Base-by-base conservation (phyloP, 2,329 filamentous ascomycete genomes). In the Botryotinia globosa region DNA sequence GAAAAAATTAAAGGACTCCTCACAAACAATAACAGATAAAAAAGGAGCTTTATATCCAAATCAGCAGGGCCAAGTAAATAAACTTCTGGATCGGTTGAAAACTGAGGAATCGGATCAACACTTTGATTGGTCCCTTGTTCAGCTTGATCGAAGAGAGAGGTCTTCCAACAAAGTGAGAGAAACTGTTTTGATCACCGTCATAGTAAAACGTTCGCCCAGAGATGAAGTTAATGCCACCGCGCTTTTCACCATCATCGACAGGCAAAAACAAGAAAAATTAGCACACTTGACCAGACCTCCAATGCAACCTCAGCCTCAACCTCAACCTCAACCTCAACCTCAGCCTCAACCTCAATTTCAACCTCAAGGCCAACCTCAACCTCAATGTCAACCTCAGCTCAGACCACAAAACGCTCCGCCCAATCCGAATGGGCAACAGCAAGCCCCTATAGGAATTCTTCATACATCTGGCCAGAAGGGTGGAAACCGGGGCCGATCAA, bases 121-220 rank as follows among this genome's bases (percentile, higher is more conserved):
- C 59, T 81, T 79, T 73, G 73, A 76, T 58, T 81, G 77, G 78
- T 76, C 77, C 3, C 73, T 81, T 39, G 76, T 74, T 9, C 79
- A 81, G 68, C 69, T 80, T 25, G 76, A 78, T 22, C 74, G 72
- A 44, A 74, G 73, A 65, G 68, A 69, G 29, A 74, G 73, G 44
- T 71, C 56, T 18, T 20, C 45, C 56, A 58, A 74, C 45, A 63
- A 75, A 72, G 70, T 73, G 39, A 56, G 74, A 74, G 78, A 79
- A 72, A 80, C 79, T 0, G 69, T 73, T 12, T 74, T 75, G 5
- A 79, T 80, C 66, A 79, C 75, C 2, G 73, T 79, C 18, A 80
- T 77, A 72, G 72, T 79, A 25, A 78, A 76, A 70, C 75, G 78
- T 12, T 67, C 74, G 25, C 76, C 78, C 12, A 51, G 44, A 1